Evolutionary conservation across 2,329 filamentous ascomycete genomes (phyloP), one percentile per base, ranked within the genome.

Genomic region (Fusarium domesticum): DNA sequence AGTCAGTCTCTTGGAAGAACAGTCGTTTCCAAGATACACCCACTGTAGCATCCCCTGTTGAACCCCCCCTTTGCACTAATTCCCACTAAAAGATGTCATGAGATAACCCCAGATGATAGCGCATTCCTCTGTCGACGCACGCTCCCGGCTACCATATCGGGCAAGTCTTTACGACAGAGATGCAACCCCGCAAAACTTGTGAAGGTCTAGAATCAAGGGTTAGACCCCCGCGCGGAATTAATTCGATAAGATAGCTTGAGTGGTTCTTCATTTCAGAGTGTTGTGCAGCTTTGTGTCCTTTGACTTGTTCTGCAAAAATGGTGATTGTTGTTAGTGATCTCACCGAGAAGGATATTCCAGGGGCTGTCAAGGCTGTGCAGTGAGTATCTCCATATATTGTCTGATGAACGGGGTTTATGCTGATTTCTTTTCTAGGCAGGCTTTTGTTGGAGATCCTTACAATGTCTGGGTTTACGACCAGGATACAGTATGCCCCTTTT

Each of bases 401-500:
- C 15, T 4, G 10, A 20, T 23, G 11, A 20, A 2, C 18, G 5
- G 11, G 18, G 15, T 3, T 23, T 36, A 18, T 3, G 1, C 35
- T 31, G 5, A 6, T 32, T 8, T 10, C 8, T 1, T 15, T 14
- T 5, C 3, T 19, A 65, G 63, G 57, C 70, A 77, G 55, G 82
- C 82, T 0, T 87, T 87, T 59, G 76, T 73, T 6, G 73, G 81
- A 10, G 84, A 87, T 56, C 84, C 84, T 0, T 87, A 85, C 58
- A 82, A 81, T 55, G 67, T 70, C 16, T 87, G 83, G 83, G 74
- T 83, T 6, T 86, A 80, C 47, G 78, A 84, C 57, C 70, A 73
- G 34, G 64, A 69, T 20, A 79, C 79, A 62, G 80, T 62, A 6
- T 35, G 47, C 37, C n/a, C n/a, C n/a, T n/a, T n/a, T n/a, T n/a